Evolutionary conservation across 371 early-diverging fungal species (phyloP).

Genomic region (Mortierella sp.): DNA sequence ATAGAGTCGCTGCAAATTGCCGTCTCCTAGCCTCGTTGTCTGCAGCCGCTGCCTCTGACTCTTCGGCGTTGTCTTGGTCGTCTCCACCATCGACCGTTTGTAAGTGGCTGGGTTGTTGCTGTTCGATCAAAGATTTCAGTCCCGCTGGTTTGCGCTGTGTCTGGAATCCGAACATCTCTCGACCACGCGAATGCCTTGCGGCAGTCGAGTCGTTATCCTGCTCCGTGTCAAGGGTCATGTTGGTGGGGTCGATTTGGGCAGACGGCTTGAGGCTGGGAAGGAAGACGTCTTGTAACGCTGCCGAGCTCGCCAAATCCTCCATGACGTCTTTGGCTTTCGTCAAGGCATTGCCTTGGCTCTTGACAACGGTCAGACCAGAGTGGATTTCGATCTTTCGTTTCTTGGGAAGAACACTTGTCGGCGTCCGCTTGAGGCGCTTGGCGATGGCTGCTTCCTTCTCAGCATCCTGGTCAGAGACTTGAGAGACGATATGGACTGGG

Average conservation of each 20-base stretch:
- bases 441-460: conserved; percentile 57
- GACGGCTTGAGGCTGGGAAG: conserved; percentile 11
- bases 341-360: conserved; percentile 12
- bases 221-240: neutral
- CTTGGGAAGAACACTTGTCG: neutral
- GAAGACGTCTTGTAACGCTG: conserved; percentile 39
- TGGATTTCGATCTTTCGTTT: conserved; percentile 17
- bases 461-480: conserved; percentile 48
- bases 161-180: conserved; percentile 50
- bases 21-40: conserved; percentile 31
- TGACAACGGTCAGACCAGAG: conserved; percentile 24
- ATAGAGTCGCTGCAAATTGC: conserved; percentile 22
- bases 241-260: neutral
- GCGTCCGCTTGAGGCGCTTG: conserved; percentile 17
- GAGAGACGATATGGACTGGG: conserved; percentile 59
- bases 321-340: conserved; percentile 2
- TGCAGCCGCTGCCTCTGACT: neutral
- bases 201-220: neutral
- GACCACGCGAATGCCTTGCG: conserved; percentile 19
- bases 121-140: conserved; percentile 30
- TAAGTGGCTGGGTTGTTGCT: conserved; percentile 9
- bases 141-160: conserved; percentile 23
- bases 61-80: neutral
- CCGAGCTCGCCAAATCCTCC: conserved; percentile 12
- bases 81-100: too few species aligned